phyloP scores from a whole-genome alignment of 371 early-diverging fungal species.

The Mortierella sp. region DNA sequence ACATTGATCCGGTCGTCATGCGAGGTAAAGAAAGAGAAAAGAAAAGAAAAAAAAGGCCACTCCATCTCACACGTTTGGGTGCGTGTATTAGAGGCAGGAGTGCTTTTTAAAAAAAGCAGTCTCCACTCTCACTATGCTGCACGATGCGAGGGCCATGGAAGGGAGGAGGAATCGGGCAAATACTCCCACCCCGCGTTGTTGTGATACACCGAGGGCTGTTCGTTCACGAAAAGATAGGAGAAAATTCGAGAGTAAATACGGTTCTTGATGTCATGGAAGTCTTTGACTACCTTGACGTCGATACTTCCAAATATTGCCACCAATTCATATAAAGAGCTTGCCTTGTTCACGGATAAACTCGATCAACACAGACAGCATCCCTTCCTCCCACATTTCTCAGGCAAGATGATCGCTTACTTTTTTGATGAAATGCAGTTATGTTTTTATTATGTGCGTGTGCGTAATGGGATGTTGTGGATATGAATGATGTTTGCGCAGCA shows the following conservation, averaged over 20 bases:
- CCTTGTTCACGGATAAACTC: not conserved
- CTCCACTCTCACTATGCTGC: not conserved
- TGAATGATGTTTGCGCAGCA: not conserved
- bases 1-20: constrained; percentile 46
- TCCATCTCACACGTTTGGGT: not conserved
- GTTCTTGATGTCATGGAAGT: too few species aligned
- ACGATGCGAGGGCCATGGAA: not conserved
- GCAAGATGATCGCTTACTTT: too few species aligned
- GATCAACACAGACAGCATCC: not conserved
- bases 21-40: constrained; percentile 17
- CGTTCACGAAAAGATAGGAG: too few species aligned
- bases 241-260: too few species aligned
- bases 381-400: not conserved
- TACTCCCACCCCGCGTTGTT: too few species aligned
- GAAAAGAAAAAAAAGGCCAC: constrained; percentile 7
- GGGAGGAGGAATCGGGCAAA: too few species aligned
- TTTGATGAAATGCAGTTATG: not conserved
- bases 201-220: too few species aligned
- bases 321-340: not conserved
- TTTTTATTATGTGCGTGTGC: not conserved
- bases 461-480: not conserved
- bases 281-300: too few species aligned
- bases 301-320: not conserved
- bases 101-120: not conserved
- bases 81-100: not conserved